Base-by-base conservation (phyloP, 768 basidiomycete genomes). In the Exidia glandulosa region DNA sequence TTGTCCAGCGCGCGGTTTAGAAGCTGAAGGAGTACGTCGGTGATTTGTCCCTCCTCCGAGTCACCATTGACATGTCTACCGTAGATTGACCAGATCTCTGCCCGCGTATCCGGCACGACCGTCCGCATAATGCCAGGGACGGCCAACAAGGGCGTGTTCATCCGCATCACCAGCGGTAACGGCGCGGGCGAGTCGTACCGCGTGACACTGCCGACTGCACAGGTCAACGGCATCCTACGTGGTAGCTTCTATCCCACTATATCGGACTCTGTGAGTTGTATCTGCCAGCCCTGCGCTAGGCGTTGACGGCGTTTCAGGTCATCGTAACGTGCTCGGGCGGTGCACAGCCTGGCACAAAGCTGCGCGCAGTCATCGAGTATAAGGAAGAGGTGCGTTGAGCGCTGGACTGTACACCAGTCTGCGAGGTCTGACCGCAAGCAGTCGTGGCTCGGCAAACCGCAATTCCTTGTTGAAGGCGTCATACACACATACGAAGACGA, bases 161-260 rank as follows among this genome's bases (percentile, higher is more conserved):
- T 98, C 65, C 76, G 81, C 27, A 76, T 98, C 55, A 87, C 79
- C 0, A 86, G 85, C 29, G 91, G 83, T 13, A 79, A 72, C 58
- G 92, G 83, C 48, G 83, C 78, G 65, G 94, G 87, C 64, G 95
- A 88, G 75, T 72, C 76, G 58, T 96, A 96, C 68, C 84, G 88
- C 65, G 84, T 98, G 66, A 89, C 90, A 1, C 94, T 97, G 68
- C 96, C 95, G 19, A 76, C 84, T 32, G 96, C 93, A 23, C 77
- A 80, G 56, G 92, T 98, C 57, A 96, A 97, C 66, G 96, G 95
- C 5, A 83, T 99, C 33, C 73, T 99, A 54, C 81, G 93, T 59
- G 95, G 94, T 0, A 86, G 82, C 66, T 94, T 94, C 72, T 99
- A 97, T 67, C 82, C 92, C 52, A 96, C 93, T 0, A 82, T 96